Conservation (phyloP, 1,139 yeast species). For the Entelexis sorbosivorans region DNA sequence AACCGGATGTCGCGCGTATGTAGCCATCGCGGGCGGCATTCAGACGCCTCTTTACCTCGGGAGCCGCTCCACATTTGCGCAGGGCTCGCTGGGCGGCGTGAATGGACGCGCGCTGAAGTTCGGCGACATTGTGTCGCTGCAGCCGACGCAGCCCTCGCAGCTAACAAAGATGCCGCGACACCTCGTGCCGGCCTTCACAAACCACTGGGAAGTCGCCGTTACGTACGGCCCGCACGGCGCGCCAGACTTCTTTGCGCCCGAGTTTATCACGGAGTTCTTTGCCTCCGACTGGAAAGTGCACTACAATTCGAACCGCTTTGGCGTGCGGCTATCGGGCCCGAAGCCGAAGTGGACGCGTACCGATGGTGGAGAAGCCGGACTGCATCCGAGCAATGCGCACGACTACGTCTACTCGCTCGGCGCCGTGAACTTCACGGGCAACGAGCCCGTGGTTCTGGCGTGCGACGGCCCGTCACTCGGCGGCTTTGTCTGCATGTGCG, state of each 20-base stretch:
- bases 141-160: neutral
- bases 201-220: slow-evolving; percentile 76
- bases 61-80: slow-evolving; percentile 90
- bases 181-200: slow-evolving; percentile 43
- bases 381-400: slow-evolving; percentile 95
- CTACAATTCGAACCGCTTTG: slow-evolving; percentile 92
- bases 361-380: slow-evolving; percentile 98
- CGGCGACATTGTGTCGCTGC: slow-evolving; percentile 78
- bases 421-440: slow-evolving; percentile 95
- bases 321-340: slow-evolving; percentile 89
- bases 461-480: slow-evolving; percentile 97
- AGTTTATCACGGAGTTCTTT: slow-evolving; percentile 65
- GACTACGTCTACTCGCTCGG: slow-evolving; percentile 95
- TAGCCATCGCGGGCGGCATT: slow-evolving; percentile 85
- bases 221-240: slow-evolving; percentile 97
- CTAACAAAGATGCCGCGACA: slow-evolving; percentile 5
- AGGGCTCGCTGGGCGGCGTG: slow-evolving; percentile 89
- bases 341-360: slow-evolving; percentile 92
- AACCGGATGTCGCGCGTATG: slow-evolving; percentile 77
- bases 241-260: slow-evolving; percentile 82
- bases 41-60: slow-evolving; percentile 92
- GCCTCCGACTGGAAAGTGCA: slow-evolving; percentile 81
- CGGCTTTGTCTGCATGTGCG: slow-evolving; percentile 94
- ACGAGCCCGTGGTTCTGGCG: slow-evolving; percentile 91
- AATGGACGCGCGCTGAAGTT: slow-evolving; percentile 83